Conservation (phyloP, 495 filamentous ascomycete species). For the Lepidopterella palustris region DNA sequence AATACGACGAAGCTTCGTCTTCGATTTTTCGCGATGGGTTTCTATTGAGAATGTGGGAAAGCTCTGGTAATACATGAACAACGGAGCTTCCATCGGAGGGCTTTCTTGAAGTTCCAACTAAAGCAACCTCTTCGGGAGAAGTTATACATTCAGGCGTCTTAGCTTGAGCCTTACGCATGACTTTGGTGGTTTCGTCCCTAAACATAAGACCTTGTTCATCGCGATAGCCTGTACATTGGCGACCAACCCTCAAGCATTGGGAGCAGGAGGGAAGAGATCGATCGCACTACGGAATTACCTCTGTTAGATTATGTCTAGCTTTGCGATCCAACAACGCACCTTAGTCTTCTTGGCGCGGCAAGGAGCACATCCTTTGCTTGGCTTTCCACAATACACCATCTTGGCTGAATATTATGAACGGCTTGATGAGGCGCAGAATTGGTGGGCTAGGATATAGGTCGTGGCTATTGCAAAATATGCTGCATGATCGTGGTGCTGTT, state of each 20-base stretch:
- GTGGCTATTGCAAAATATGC: too few relatives aligned
- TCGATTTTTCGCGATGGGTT: not conserved
- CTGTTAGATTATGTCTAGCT: too few relatives aligned
- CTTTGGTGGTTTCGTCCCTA: slow-evolving; percentile 4
- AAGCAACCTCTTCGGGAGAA: not conserved
- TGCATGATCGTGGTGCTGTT: too few relatives aligned
- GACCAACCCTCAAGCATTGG: slow-evolving; percentile 3
- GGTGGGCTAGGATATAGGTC: too few relatives aligned
- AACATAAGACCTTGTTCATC: slow-evolving; percentile 4
- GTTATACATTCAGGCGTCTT: not conserved
- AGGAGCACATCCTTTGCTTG: slow-evolving; percentile 3
- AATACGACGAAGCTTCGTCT: slow-evolving; percentile 1
- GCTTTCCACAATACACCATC: slow-evolving; percentile 9
- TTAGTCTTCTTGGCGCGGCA: slow-evolving; percentile 6
- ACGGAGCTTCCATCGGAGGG: not conserved
- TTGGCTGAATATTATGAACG: not conserved
- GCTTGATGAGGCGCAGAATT: not conserved
- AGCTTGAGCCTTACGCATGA: not conserved
- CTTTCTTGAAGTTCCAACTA: not conserved
- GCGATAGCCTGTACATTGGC: slow-evolving; percentile 3
- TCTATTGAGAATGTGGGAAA: not conserved
- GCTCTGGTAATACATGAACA: not conserved
- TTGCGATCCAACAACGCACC: too few relatives aligned
- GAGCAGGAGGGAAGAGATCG: not conserved
- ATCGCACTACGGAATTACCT: too few relatives aligned